A percentile compares a stretch with the other conserved stretches of the same genome.
Conservation (phyloP, 345 rosid genomes). For the Carallia pectinifolia region DNA sequence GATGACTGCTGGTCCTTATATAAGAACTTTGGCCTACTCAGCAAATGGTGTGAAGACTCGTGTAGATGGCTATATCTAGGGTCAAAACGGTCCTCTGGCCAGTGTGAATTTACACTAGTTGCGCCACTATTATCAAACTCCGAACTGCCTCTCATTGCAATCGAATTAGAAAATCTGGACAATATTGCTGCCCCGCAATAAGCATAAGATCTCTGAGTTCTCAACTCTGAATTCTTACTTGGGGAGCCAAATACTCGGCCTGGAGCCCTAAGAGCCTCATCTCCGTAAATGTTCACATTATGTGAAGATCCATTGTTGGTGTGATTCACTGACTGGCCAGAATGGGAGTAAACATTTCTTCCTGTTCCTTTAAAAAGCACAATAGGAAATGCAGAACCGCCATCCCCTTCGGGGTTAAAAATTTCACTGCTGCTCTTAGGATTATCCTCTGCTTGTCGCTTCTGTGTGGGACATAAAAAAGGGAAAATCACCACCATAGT, state of each 20-base stretch:
- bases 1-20: slow-evolving; percentile 38
- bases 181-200: slow-evolving; percentile 47
- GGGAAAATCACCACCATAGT: neutral
- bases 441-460: slow-evolving; percentile 42
- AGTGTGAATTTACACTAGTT: slow-evolving; percentile 36
- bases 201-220: slow-evolving; percentile 48
- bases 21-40: slow-evolving; percentile 33
- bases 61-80: slow-evolving; percentile 27
- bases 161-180: slow-evolving; percentile 75
- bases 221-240: slow-evolving; percentile 35
- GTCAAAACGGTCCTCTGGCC: slow-evolving; percentile 45
- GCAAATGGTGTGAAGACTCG: slow-evolving; percentile 53
- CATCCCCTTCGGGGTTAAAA: slow-evolving; percentile 44
- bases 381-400: slow-evolving; percentile 43
- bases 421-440: slow-evolving; percentile 36
- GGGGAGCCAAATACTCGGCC: slow-evolving; percentile 31
- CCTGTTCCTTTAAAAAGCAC: slow-evolving; percentile 40
- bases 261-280: slow-evolving; percentile 23
- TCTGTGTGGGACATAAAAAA: slow-evolving; percentile 33
- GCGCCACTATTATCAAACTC: slow-evolving; percentile 46
- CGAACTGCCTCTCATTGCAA: slow-evolving; percentile 70
- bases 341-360: slow-evolving; percentile 27
- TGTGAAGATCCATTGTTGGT: slow-evolving; percentile 25
- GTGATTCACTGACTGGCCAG: slow-evolving; percentile 33
- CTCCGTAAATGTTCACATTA: slow-evolving; percentile 29